Evolutionary conservation across 768 basidiomycete genomes (phyloP).

Genomic region (Calocybe cyanea): DNA sequence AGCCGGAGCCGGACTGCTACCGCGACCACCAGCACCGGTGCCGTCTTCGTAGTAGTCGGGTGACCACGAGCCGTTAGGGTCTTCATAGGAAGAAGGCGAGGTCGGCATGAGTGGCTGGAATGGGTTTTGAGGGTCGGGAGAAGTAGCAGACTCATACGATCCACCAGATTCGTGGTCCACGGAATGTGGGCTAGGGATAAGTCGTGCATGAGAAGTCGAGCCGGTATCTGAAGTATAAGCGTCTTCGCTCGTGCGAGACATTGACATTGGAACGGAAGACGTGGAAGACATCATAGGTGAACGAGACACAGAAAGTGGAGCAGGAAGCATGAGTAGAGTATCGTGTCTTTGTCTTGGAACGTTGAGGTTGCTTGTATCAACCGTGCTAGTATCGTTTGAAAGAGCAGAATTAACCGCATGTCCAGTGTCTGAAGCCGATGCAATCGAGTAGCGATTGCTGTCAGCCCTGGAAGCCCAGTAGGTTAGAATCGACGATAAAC

Average conservation of each 20-base stretch:
- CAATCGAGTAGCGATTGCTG: slow-evolving; percentile 67
- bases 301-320: slow-evolving; percentile 64
- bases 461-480: slow-evolving; percentile 21
- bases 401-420: slow-evolving; percentile 46
- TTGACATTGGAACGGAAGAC: slow-evolving; percentile 38
- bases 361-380: slow-evolving; percentile 48
- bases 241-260: slow-evolving; percentile 47
- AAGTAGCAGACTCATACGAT: slow-evolving; percentile 26
- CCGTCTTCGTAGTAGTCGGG: slow-evolving; percentile 29
- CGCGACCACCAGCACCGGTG: slow-evolving; percentile 7
- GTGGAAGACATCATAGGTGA: slow-evolving; percentile 46
- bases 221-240: slow-evolving; percentile 38
- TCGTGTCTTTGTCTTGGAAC: slow-evolving; percentile 59
- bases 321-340: slow-evolving; percentile 69
- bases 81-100: slow-evolving; percentile 29
- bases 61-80: slow-evolving; percentile 20
- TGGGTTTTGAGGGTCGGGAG: slow-evolving; percentile 34
- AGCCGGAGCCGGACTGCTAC: slow-evolving; percentile 15
- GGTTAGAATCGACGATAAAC: not conserved
- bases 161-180: slow-evolving; percentile 31
- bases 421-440: slow-evolving; percentile 75
- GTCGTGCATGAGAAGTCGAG: slow-evolving; percentile 38
- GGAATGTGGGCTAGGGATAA: slow-evolving; percentile 39
- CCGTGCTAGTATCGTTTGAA: slow-evolving; percentile 53
- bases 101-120: slow-evolving; percentile 44